Evolutionary conservation across 108 stramenopile species (phyloP), one percentile per base, ranked within the genome.

Genomic region (Cylindrotheca fusiformis): DNA sequence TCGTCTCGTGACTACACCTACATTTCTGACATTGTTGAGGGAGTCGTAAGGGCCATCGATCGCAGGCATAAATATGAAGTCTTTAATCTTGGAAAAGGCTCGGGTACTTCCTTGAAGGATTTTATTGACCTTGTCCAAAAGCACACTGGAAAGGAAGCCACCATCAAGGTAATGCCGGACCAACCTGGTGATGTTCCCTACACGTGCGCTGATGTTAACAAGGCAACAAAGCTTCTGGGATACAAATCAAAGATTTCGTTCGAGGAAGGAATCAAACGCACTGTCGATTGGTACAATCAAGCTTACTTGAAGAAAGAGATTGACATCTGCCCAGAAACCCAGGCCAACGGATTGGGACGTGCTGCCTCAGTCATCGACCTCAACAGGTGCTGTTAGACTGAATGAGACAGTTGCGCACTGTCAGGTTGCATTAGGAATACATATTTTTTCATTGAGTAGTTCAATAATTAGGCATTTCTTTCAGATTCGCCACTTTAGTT

Each of bases 181-280:
- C 98, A 98, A 71, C 97, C 98, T 20, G 98, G 98, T 21, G 99
- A 99, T 77, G 99, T 98, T 5, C 97, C 97, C 0, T 91, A 95
- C 81, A 99, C 97, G 18, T 98, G 97, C 77, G 97, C 97, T 0
- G 91, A 97, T 72, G 92, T 96, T 32, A 74, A 69, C 55, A 97
- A 98, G 85, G 97, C 97, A 3, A 65, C 61, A 25, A 54, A 68
- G 17, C 69, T 97, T 27, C 75, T 99, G 30, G 99, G 97, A 8
- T 99, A 98, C 79, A 75, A 81, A 64, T 90, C 97, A 3, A 72
- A 60, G 19, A 91, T 98, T 18, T 32, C 90, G 0, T 97, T 99
- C 65, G 85, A 91, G 46, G 97, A 99, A 67, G 99, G 99, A 21
- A 97, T 99, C 66, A 65, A 78, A 12, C 76, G 82, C 48, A 97